A percentile compares a stretch with the other conserved stretches of the same genome.
Conservation (phyloP, 306 rosid species). For the Calophaca sinica region DNA sequence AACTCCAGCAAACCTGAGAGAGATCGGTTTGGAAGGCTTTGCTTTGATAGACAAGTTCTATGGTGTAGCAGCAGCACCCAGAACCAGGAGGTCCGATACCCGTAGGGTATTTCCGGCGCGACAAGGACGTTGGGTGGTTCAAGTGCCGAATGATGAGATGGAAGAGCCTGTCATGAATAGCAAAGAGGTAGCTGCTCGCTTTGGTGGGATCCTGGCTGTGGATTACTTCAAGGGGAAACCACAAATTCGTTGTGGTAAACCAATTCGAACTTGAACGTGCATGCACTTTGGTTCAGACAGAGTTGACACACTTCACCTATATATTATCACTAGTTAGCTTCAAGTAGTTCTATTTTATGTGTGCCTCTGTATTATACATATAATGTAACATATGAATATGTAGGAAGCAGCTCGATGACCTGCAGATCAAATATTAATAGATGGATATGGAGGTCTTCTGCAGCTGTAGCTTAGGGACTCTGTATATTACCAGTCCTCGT, state of each 20-base stretch:
- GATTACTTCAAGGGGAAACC: conserved; percentile 31
- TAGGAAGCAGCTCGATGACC: conserved; percentile 26
- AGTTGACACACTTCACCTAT: neutral
- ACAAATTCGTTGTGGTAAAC: conserved; percentile 24
- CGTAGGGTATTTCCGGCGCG: neutral
- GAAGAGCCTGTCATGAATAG: conserved; percentile 34
- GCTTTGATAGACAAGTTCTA: conserved; percentile 28
- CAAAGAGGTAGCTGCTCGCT: conserved; percentile 32
- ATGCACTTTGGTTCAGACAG: neutral
- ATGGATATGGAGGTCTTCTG: conserved; percentile 30
- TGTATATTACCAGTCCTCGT: neutral
- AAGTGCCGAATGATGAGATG: conserved; percentile 18
- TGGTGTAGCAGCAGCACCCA: neutral
- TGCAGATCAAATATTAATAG: neutral
- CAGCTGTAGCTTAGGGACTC: conserved; percentile 22
- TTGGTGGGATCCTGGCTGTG: conserved; percentile 4
- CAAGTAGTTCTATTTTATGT: neutral
- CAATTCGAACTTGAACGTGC: neutral
- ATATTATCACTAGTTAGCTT: no score
- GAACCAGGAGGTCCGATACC: neutral
- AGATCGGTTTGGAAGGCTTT: conserved; percentile 43
- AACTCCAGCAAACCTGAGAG: conserved; percentile 10
- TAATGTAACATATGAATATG: neutral
- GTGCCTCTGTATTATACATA: neutral
- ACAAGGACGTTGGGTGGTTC: conserved; percentile 41